These are phyloP conservation scores for Aurifilum marmelostoma DNA, from an alignment of 2,329 filamentous ascomycete genomes.

Conservation along the genomic window DNA sequence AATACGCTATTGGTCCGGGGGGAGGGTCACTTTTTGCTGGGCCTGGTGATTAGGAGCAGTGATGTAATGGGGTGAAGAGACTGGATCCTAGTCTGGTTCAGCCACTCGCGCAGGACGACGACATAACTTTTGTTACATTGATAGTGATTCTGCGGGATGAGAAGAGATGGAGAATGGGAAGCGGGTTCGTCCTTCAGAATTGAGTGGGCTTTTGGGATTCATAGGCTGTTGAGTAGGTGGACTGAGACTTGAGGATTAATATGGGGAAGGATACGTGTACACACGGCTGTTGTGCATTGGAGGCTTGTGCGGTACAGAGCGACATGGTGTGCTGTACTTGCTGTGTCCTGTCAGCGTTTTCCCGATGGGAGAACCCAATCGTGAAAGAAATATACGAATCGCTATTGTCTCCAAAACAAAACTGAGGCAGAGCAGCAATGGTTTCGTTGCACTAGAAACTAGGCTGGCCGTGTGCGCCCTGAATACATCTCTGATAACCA, in stretches of 20 bases:
- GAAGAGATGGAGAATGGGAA: neutral
- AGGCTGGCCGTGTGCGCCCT: no score
- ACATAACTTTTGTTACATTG: no score
- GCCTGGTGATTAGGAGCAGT: neutral
- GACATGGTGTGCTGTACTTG: no score
- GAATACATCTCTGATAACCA: no score
- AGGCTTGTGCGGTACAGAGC: no score
- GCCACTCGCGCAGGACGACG: neutral
- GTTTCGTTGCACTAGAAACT: no score
- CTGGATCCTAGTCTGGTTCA: neutral
- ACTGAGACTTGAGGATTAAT: neutral
- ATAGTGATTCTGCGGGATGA: neutral
- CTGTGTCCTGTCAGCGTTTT: no score
- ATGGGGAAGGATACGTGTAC: neutral
- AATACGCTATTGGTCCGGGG: slow-evolving; percentile 5
- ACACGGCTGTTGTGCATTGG: neutral
- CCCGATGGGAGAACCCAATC: no score
- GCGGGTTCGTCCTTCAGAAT: neutral
- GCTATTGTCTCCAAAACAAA: no score
- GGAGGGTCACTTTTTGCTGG: neutral
- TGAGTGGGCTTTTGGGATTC: neutral
- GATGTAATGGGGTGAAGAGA: neutral
- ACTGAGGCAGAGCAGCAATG: no score
- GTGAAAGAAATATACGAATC: no score
- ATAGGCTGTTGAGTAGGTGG: neutral